Evolutionary conservation across 345 rosid genomes (phyloP), one percentile per base, ranked within the genome.

Genomic region (Rubroshorea leprosula): DNA sequence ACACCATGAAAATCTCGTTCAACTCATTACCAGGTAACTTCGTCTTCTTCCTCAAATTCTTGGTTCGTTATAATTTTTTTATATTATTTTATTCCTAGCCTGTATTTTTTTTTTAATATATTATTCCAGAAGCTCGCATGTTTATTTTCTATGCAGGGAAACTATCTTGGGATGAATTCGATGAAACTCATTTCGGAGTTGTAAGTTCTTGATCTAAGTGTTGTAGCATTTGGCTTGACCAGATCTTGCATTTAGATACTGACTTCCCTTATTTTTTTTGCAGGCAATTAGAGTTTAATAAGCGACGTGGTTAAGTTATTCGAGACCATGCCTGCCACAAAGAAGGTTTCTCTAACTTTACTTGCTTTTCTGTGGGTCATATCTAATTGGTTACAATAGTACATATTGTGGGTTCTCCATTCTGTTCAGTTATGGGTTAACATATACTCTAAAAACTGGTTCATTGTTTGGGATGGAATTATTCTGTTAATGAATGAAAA

Each of bases 281-380:
- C 9, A 47, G 62, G 53, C 24, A 46, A 51, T 47, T 58, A 7
- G 24, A 5, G 53, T 47, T 18, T 6, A 48, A 19, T 58, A 47
- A 2, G 27, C 41, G 25, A 6, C 48, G 51, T 20, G 53, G 62
- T 58, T 46, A 26, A 5, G 13, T 23, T 13, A 26, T 13, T 11
- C 15, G 24, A 47, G 52, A 8, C 53, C 53, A 58, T 58, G 62
- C 62, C 62, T 19, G 62, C 62, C 17, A 46, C 51, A 26, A 58
- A 58, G 53, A 27, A 58, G 62, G 62, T 58, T 47, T 8, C 5
- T 23, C 23, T 23, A 12, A 14, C 15, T 49, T 13, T 49, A 21
- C 24, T 0, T 21, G 53, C 51, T 1, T 49, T 21, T n/a, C 11
- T 8, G 13, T 51, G 31, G 54, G 0, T 51, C 24, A 23, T 24